Evolutionary conservation across 2,329 filamentous ascomycete species (phyloP).

Genomic region (Stachybotrys echinatus): DNA sequence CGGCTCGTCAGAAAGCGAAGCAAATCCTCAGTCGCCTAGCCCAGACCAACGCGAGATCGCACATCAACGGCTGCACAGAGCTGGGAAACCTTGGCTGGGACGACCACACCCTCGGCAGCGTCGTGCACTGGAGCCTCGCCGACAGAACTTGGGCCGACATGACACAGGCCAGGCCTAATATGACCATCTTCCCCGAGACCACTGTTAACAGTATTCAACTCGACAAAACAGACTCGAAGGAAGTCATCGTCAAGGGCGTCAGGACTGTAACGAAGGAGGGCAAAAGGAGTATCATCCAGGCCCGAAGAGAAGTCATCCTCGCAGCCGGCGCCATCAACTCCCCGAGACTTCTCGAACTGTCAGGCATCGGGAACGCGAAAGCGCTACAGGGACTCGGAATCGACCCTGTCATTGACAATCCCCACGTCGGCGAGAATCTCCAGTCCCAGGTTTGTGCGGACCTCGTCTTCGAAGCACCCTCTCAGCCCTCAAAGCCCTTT

Average conservation of each 20-base stretch:
- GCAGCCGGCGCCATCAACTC: constrained; percentile 33
- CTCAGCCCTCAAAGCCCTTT: not conserved
- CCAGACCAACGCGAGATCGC: constrained; percentile 4
- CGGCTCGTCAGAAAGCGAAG: not conserved
- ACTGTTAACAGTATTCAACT: constrained; percentile 15
- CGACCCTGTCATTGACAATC: constrained; percentile 22
- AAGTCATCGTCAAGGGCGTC: constrained; percentile 12
- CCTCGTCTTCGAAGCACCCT: not conserved
- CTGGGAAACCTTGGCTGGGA: constrained; percentile 26
- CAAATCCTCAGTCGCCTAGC: not conserved
- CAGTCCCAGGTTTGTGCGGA: constrained; percentile 23
- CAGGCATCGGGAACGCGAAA: constrained; percentile 27
- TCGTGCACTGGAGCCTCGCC: constrained; percentile 15
- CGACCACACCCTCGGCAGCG: constrained; percentile 15
- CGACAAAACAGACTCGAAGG: constrained; percentile 4
- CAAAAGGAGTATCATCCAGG: constrained; percentile 8
- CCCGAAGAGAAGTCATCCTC: constrained; percentile 33
- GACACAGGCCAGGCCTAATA: constrained; percentile 10
- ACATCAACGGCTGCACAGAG: constrained; percentile 26
- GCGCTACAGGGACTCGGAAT: constrained; percentile 25
- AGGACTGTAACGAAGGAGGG: constrained; percentile 8
- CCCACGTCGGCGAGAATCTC: constrained; percentile 30
- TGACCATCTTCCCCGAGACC: constrained; percentile 14
- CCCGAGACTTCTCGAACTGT: constrained; percentile 35
- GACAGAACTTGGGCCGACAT: constrained; percentile 16